Conservation (phyloP, 768 basidiomycete genomes). For the Russula earlei region DNA sequence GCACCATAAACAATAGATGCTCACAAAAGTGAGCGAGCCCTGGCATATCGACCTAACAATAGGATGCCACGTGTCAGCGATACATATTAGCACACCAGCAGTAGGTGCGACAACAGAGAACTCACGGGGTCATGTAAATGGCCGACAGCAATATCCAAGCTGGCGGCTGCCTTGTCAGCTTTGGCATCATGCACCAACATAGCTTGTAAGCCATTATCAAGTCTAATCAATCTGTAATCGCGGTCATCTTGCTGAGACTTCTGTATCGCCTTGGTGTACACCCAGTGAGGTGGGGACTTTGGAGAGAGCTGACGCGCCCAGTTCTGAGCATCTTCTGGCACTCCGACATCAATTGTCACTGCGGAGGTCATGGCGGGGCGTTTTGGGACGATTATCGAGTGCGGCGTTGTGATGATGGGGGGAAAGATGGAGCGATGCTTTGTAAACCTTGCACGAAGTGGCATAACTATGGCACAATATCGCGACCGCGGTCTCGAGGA, state of each 20-base stretch:
- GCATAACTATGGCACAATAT: conserved; percentile 9
- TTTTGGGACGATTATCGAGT: background rate
- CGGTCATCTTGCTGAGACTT: conserved; percentile 73
- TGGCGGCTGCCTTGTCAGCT: conserved; percentile 91
- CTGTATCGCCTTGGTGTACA: conserved; percentile 52
- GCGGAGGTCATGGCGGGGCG: background rate
- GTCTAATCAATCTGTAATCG: conserved; percentile 67
- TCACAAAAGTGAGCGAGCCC: conserved; percentile 95
- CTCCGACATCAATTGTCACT: background rate
- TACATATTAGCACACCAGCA: background rate
- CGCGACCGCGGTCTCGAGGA: background rate
- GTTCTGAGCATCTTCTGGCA: conserved; percentile 13
- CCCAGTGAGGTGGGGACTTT: conserved; percentile 28
- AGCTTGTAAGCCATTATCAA: conserved; percentile 87
- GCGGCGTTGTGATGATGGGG: background rate
- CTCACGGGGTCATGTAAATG: conserved; percentile 88
- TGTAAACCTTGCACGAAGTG: background rate
- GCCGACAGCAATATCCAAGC: conserved; percentile 89
- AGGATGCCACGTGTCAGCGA: background rate
- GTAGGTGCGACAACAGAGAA: conserved; percentile 6
- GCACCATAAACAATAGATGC: conserved; percentile 90
- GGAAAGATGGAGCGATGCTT: background rate
- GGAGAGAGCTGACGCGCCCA: conserved; percentile 7
- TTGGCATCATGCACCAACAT: conserved; percentile 74
- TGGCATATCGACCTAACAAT: conserved; percentile 68